phyloP scores from a whole-genome alignment of 2,329 filamentous ascomycete species.

The Neofusicoccum kwambonambiense region DNA sequence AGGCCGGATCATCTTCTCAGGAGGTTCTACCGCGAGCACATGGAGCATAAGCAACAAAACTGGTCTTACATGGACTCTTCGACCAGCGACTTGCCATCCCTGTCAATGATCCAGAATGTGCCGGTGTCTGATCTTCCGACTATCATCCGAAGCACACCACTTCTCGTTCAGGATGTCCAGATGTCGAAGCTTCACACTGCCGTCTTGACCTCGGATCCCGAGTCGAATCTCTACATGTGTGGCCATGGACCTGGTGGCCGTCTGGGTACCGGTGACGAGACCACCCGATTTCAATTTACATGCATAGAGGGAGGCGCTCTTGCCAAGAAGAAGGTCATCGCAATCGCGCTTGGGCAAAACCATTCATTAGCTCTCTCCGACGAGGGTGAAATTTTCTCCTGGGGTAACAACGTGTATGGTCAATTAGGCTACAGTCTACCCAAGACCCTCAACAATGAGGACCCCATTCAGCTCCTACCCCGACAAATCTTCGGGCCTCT shows the following conservation, averaged over 20 bases:
- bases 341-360: slow-evolving; percentile 85
- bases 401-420: slow-evolving; percentile 83
- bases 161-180: slow-evolving; percentile 76
- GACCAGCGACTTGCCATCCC: slow-evolving; percentile 25
- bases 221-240: slow-evolving; percentile 89
- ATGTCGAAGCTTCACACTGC: slow-evolving; percentile 93
- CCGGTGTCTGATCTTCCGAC: slow-evolving; percentile 64
- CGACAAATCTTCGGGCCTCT: slow-evolving; percentile 88
- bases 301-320: slow-evolving; percentile 76
- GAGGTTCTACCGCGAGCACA: slow-evolving; percentile 69
- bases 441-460: slow-evolving; percentile 68
- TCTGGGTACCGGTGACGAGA: slow-evolving; percentile 85
- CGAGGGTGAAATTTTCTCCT: slow-evolving; percentile 90
- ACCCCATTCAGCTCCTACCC: slow-evolving; percentile 76
- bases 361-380: slow-evolving; percentile 83
- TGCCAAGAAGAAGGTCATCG: slow-evolving; percentile 68
- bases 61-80: slow-evolving; percentile 38
- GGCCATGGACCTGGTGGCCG: slow-evolving; percentile 89
- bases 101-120: slow-evolving; percentile 27
- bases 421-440: slow-evolving; percentile 85
- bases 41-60: slow-evolving; percentile 47
- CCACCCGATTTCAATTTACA: slow-evolving; percentile 80
- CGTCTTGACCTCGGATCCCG: slow-evolving; percentile 79
- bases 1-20: slow-evolving; percentile 75
- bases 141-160: slow-evolving; percentile 67